Conservation (phyloP, 148 eudicot species). For the Amaranthus hypochondriacus region DNA sequence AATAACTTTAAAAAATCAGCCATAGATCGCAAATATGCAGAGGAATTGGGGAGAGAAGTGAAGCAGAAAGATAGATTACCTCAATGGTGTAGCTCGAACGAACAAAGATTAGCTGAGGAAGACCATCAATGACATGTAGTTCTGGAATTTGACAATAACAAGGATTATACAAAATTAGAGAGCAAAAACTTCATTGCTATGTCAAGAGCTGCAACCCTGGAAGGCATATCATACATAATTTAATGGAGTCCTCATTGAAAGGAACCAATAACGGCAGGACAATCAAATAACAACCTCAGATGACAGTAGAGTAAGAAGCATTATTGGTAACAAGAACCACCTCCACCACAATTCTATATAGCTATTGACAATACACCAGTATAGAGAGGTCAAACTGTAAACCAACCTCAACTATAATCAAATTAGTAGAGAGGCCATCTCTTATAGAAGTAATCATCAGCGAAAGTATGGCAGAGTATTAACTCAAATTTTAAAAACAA, state of each 20-base stretch:
- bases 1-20: slow-evolving; percentile 4
- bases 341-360: background rate
- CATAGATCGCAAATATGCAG: slow-evolving; percentile 7
- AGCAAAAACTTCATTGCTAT: background rate
- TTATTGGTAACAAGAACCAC: background rate
- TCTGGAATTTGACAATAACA: slow-evolving; percentile 40
- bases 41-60: background rate
- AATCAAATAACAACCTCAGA: background rate
- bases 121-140: slow-evolving; percentile 86
- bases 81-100: slow-evolving; percentile 86
- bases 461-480: background rate
- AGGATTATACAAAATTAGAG: slow-evolving; percentile 1
- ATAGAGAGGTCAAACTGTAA: background rate
- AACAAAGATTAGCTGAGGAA: slow-evolving; percentile 87
- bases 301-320: background rate
- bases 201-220: background rate
- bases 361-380: background rate
- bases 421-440: no score
- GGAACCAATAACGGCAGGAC: background rate
- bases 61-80: slow-evolving; percentile 31
- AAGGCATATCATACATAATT: background rate
- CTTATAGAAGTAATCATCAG: background rate
- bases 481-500: background rate
- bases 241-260: background rate
- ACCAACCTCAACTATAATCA: background rate